Percentiles rank a stretch among this genome's conserved stretches.
Conservation (phyloP, 1,284 basidiomycete species). For the Ustilago tritici region DNA sequence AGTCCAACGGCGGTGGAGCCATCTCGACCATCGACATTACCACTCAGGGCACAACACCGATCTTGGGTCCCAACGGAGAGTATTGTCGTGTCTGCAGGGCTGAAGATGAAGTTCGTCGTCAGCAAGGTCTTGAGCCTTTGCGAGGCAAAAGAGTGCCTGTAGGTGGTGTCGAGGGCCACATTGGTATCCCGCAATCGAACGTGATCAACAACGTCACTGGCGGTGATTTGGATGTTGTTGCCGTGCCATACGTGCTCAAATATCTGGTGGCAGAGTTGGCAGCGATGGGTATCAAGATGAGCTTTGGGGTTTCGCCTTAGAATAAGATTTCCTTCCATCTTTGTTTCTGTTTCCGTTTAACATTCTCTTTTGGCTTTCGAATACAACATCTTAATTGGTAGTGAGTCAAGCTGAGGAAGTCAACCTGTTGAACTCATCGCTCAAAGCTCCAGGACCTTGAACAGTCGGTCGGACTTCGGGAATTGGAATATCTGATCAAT, state of each 20-base stretch:
- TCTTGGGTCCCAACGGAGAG: conserved; percentile 66
- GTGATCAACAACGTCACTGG: conserved; percentile 52
- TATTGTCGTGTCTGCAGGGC: conserved; percentile 66
- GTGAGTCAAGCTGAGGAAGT: too few relatives aligned
- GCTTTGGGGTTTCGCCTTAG: conserved; percentile 56
- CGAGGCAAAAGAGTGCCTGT: conserved; percentile 39
- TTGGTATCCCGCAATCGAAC: conserved; percentile 46
- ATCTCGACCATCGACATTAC: conserved; percentile 46
- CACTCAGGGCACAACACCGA: conserved; percentile 29
- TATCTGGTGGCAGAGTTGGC: conserved; percentile 74
- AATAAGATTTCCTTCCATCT: background rate
- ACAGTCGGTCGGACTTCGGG: background rate
- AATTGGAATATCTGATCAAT: background rate
- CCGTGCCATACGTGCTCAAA: conserved; percentile 85
- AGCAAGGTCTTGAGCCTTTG: conserved; percentile 42
- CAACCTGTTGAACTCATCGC: too few relatives aligned
- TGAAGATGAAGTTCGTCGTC: conserved; percentile 44
- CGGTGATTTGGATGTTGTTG: conserved; percentile 71
- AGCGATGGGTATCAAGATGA: conserved; percentile 74
- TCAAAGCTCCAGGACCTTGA: too few relatives aligned
- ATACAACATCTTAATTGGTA: background rate
- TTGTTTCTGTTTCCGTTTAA: background rate
- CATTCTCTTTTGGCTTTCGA: background rate
- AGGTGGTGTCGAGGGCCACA: conserved; percentile 44
- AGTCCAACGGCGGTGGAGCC: conserved; percentile 18